phyloP scores from a whole-genome alignment of 2,329 filamentous ascomycete genomes.

The Rutstroemia sydowiana region DNA sequence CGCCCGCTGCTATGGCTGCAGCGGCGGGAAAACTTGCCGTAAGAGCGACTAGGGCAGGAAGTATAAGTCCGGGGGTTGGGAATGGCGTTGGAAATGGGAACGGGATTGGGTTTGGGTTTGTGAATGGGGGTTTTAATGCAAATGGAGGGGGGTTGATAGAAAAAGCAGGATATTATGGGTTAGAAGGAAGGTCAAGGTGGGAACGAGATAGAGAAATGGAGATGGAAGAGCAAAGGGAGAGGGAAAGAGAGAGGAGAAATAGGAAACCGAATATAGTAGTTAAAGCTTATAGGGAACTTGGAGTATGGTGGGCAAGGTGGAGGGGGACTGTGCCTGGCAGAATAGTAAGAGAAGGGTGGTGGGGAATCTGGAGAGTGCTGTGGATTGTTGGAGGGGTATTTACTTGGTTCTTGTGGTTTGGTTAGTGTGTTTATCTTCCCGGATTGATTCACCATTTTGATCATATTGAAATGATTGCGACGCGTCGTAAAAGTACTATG shows the following conservation, averaged over 20 bases:
- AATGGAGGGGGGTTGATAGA: no score
- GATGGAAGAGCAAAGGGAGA: not conserved
- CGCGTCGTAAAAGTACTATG: no score
- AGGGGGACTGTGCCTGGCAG: conserved; percentile 37
- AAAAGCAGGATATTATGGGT: conserved; percentile 12
- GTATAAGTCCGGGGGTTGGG: conserved; percentile 24
- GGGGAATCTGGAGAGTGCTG: conserved; percentile 53
- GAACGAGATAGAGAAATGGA: conserved; percentile 8
- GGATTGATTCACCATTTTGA: no score
- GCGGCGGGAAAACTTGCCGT: no score
- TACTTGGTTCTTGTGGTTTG: conserved; percentile 14
- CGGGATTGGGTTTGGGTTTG: no score
- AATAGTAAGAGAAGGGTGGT: conserved; percentile 53
- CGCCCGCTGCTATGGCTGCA: no score
- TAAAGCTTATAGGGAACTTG: no score
- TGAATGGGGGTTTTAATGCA: no score
- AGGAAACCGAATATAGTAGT: not conserved
- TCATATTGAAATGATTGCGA: no score
- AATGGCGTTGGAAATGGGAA: conserved; percentile 23
- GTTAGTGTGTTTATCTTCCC: no score
- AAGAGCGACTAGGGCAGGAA: no score
- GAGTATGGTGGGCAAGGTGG: conserved; percentile 7
- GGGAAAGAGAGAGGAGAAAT: conserved; percentile 1
- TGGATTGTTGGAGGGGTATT: conserved; percentile 32
- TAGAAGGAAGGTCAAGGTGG: conserved; percentile 8